Evolutionary conservation across 305 asterid genomes (phyloP).

Genomic region (Fraxinus sp.): DNA sequence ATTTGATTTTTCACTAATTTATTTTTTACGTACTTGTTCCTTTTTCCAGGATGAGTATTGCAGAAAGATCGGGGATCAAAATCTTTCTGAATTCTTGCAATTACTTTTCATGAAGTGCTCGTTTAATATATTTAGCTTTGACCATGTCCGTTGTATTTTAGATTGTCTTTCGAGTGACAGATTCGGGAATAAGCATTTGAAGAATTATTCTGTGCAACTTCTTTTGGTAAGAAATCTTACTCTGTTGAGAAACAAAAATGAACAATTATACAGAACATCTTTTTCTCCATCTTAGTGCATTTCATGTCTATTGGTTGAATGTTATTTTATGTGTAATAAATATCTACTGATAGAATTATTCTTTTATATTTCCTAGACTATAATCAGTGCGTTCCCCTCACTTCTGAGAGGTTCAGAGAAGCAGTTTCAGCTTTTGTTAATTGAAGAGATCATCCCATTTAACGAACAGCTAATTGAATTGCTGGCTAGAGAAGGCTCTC

Average conservation of each 20-base stretch:
- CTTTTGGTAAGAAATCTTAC: conserved; percentile 64
- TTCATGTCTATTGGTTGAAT: conserved; percentile 8
- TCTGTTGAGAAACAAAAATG: conserved; percentile 7
- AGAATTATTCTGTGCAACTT: conserved; percentile 54
- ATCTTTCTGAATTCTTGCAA: conserved; percentile 56
- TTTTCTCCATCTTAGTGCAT: not conserved
- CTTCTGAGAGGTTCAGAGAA: conserved; percentile 74
- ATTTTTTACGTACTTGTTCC: conserved; percentile 12
- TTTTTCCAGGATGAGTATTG: conserved; percentile 58
- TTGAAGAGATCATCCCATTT: conserved; percentile 54
- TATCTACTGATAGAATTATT: conserved; percentile 9
- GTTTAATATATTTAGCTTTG: conserved; percentile 61
- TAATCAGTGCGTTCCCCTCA: conserved; percentile 65
- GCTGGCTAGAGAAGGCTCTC: conserved; percentile 63
- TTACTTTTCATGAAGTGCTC: conserved; percentile 58
- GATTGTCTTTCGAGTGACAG: conserved; percentile 50
- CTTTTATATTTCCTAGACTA: conserved; percentile 47
- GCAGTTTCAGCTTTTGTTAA: conserved; percentile 54
- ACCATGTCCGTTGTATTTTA: conserved; percentile 58
- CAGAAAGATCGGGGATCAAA: conserved; percentile 47
- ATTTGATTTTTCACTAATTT: conserved; percentile 18
- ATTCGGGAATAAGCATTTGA: conserved; percentile 43
- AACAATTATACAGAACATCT: conserved; percentile 12
- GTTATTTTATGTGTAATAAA: not conserved
- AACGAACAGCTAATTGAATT: conserved; percentile 63